Evolutionary conservation across 1,284 basidiomycete genomes (phyloP).

Genomic region (Ustilago xerochloae): DNA sequence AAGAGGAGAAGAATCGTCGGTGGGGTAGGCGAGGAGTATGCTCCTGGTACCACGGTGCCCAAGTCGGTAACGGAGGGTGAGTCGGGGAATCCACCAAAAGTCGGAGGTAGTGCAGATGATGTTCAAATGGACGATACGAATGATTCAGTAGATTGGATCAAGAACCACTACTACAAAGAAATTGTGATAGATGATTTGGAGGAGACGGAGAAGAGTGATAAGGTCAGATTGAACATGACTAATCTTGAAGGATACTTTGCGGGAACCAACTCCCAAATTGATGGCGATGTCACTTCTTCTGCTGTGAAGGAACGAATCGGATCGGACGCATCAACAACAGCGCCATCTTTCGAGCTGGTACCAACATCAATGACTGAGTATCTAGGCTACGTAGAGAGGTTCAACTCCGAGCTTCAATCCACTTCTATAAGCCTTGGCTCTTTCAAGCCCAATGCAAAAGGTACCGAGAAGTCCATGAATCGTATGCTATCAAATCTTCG

Average conservation of each 20-base stretch:
- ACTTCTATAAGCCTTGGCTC: conserved; percentile 8
- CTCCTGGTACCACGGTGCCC: conserved; percentile 5
- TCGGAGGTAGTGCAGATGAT: conserved; percentile 14
- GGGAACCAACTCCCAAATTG: background rate
- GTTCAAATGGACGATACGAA: conserved; percentile 16
- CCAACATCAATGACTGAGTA: conserved; percentile 15
- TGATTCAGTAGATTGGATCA: conserved; percentile 41
- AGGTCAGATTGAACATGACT: conserved; percentile 82
- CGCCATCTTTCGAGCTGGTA: background rate
- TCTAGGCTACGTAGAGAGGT: conserved; percentile 12
- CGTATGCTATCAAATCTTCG: conserved; percentile 29
- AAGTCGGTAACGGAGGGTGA: conserved; percentile 9
- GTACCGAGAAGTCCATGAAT: conserved; percentile 5
- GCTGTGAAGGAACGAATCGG: too few relatives aligned
- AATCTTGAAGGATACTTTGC: conserved; percentile 45
- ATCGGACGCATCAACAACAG: conserved; percentile 58
- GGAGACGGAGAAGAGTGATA: conserved; percentile 75
- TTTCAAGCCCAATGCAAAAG: conserved; percentile 3
- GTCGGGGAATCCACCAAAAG: conserved; percentile 18
- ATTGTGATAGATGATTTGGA: conserved; percentile 89
- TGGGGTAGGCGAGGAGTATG: conserved; percentile 63
- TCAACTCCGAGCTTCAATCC: conserved; percentile 2
- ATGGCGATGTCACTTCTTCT: background rate
- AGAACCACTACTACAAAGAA: conserved; percentile 73
- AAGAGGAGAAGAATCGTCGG: conserved; percentile 55